A percentile compares a stretch with the other conserved stretches of the same genome.
phyloP scores from a whole-genome alignment of 73 alveolate species.

The Tetrahymena elliotti region DNA sequence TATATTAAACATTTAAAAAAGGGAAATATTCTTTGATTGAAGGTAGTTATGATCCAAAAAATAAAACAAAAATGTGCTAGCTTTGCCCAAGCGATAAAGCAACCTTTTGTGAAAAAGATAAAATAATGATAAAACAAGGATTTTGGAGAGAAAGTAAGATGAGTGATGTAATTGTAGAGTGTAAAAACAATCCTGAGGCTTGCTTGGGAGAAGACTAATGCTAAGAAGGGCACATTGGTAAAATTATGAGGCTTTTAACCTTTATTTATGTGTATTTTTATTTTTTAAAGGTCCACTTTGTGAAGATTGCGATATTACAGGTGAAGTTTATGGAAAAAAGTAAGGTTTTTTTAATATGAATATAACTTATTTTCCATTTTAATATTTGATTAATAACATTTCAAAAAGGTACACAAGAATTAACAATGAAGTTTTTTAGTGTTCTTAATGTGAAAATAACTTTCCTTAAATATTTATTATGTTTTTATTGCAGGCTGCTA shows the following conservation, averaged over 20 bases:
- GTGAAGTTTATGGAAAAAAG: background rate
- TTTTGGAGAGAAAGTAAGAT: background rate
- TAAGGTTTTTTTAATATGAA: too few relatives aligned
- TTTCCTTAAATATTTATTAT: background rate
- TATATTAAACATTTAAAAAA: background rate
- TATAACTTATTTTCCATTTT: too few relatives aligned
- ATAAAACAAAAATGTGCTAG: background rate
- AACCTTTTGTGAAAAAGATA: background rate
- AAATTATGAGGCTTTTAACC: background rate
- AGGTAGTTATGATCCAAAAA: background rate
- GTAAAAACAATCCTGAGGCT: background rate
- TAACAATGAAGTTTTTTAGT: background rate
- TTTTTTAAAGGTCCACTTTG: background rate
- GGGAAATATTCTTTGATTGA: background rate
- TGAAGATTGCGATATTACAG: background rate
- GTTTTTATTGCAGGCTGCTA: background rate
- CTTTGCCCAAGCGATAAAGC: background rate
- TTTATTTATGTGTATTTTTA: background rate
- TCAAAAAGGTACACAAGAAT: background rate
- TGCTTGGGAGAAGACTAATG: background rate
- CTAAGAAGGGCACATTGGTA: background rate
- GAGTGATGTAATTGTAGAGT: background rate
- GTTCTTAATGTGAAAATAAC: background rate
- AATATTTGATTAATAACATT: background rate
- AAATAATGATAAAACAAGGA: background rate